phyloP scores from a whole-genome alignment of 2,329 filamentous ascomycete species.

The Bipolaris oryzae region DNA sequence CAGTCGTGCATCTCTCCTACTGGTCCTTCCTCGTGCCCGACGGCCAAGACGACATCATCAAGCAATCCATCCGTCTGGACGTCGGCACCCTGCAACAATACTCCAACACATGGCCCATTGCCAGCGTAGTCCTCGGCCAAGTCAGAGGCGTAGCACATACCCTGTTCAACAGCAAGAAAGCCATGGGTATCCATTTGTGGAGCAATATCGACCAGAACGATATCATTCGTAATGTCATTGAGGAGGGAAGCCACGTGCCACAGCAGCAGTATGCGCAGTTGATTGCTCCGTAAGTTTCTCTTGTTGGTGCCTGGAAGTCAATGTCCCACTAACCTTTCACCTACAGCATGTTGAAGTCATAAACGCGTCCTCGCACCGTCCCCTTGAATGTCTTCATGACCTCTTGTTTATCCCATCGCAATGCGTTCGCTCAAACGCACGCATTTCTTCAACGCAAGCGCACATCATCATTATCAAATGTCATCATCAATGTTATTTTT shows the following conservation, averaged over 20 bases:
- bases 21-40: slow-evolving; percentile 64
- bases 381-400: background rate
- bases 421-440: too few species aligned
- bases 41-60: slow-evolving; percentile 68
- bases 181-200: slow-evolving; percentile 49
- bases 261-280: slow-evolving; percentile 45
- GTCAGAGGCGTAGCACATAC: slow-evolving; percentile 81
- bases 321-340: background rate
- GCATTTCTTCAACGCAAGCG: too few species aligned
- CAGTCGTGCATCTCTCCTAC: slow-evolving; percentile 63
- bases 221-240: slow-evolving; percentile 43
- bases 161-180: slow-evolving; percentile 59
- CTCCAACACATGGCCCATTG: slow-evolving; percentile 74
- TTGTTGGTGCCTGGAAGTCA: background rate
- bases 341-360: slow-evolving; percentile 42
- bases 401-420: background rate
- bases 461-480: too few species aligned
- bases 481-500: too few species aligned
- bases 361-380: background rate
- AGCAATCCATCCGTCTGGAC: slow-evolving; percentile 78
- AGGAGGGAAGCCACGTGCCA: slow-evolving; percentile 40
- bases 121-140: slow-evolving; percentile 71
- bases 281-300: slow-evolving; percentile 43
- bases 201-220: slow-evolving; percentile 45
- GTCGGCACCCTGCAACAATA: slow-evolving; percentile 75